Conservation (phyloP, 140 eudicot species). For the Ambrosia hybrid region DNA sequence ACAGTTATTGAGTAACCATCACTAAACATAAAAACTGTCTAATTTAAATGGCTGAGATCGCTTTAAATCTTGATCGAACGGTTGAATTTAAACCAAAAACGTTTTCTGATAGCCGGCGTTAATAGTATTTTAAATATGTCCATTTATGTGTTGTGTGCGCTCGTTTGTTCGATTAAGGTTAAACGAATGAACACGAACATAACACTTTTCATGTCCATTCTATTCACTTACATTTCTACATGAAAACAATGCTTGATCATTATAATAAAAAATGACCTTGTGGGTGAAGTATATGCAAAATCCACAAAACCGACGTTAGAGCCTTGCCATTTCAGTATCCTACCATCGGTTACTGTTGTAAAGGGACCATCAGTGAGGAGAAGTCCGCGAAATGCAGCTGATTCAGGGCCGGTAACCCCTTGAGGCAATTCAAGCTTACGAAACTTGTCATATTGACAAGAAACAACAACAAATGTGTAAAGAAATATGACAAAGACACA, state of each 20-base stretch:
- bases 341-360: slow-evolving; percentile 35
- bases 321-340: slow-evolving; percentile 42
- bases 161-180: too few relatives aligned
- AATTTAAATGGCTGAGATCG: too few relatives aligned
- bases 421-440: slow-evolving; percentile 28
- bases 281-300: slow-evolving; percentile 44
- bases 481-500: background rate
- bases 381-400: slow-evolving; percentile 30
- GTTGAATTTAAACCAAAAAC: too few relatives aligned
- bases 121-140: too few relatives aligned
- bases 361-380: slow-evolving; percentile 32
- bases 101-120: too few relatives aligned
- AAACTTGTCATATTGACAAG: slow-evolving; percentile 17
- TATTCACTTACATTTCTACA: background rate
- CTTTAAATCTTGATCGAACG: too few relatives aligned
- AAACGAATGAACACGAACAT: background rate
- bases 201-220: background rate
- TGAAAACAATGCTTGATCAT: background rate
- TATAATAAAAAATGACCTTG: slow-evolving; percentile 21
- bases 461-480: slow-evolving; percentile 6
- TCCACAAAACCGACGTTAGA: slow-evolving; percentile 39
- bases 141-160: too few relatives aligned
- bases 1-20: too few relatives aligned
- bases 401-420: slow-evolving; percentile 34
- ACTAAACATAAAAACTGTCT: too few relatives aligned